These are phyloP conservation scores for Dactylorhiza incarnata DNA, from an alignment of 106 monocot genomes.

Conservation along the genomic window DNA sequence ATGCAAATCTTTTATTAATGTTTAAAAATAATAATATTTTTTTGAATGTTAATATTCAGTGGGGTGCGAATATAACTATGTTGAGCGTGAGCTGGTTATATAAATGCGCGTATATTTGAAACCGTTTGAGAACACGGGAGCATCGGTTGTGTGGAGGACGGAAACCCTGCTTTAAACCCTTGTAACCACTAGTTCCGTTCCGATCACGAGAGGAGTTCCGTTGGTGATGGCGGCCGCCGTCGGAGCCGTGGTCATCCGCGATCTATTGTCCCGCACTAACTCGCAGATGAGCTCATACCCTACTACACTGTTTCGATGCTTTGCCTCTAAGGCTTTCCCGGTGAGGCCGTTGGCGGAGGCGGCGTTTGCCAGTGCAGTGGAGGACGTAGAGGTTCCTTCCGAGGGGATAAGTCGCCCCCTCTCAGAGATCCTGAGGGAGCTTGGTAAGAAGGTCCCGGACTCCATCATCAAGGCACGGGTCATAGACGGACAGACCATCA, in stretches of 20 bases:
- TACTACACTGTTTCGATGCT: constrained; percentile 12
- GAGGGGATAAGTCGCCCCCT: constrained; percentile 51
- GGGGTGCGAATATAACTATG: too few species aligned
- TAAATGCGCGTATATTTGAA: too few species aligned
- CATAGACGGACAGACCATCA: constrained; percentile 34
- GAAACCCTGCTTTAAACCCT: too few species aligned
- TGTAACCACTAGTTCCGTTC: not conserved
- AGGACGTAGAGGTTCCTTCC: constrained; percentile 30
- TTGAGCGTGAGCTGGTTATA: too few species aligned
- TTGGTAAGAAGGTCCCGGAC: constrained; percentile 55
- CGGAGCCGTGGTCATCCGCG: not conserved
- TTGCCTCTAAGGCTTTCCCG: constrained; percentile 15
- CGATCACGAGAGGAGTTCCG: not conserved
- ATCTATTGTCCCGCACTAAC: not conserved
- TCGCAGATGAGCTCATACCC: not conserved
- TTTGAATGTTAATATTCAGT: too few species aligned
- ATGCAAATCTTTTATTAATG: too few species aligned
- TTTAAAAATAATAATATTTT: too few species aligned
- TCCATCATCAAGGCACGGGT: constrained; percentile 42
- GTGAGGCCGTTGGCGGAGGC: constrained; percentile 8
- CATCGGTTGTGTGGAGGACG: too few species aligned
- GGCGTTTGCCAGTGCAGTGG: constrained; percentile 12
- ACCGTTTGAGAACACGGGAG: too few species aligned
- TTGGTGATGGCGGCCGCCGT: not conserved
- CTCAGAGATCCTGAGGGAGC: constrained; percentile 46